phyloP scores from a whole-genome alignment of 2,329 filamentous ascomycete species.

The Penicillium griseofulvum region DNA sequence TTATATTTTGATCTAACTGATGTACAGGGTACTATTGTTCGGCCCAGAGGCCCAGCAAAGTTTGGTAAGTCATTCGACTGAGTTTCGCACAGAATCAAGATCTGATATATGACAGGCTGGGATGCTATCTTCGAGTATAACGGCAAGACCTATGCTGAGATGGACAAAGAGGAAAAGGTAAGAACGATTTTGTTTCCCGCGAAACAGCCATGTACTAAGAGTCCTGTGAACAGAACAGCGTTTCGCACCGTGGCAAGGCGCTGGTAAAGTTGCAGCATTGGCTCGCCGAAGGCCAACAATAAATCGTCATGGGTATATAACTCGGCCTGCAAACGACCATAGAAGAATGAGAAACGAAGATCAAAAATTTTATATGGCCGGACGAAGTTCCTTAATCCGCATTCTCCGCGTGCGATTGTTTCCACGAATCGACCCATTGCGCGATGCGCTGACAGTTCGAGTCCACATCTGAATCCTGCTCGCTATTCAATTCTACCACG shows the following conservation, averaged over 20 bases:
- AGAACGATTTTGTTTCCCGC: not conserved
- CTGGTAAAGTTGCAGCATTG: conserved; percentile 80
- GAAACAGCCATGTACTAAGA: conserved; percentile 16
- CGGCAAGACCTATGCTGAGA: conserved; percentile 92
- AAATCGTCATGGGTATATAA: conserved; percentile 18
- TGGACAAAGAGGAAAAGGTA: conserved; percentile 90
- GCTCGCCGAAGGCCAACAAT: conserved; percentile 54
- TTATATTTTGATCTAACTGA: conserved; percentile 3
- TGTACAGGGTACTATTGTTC: conserved; percentile 72
- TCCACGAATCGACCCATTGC: conserved; percentile 81
- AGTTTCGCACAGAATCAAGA: not conserved
- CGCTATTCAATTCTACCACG: conserved; percentile 83
- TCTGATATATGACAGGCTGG: conserved; percentile 64
- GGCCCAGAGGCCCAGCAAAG: conserved; percentile 70
- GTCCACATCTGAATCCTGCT: conserved; percentile 80
- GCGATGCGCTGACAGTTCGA: conserved; percentile 81
- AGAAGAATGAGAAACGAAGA: conserved; percentile 11
- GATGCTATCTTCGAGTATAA: conserved; percentile 94
- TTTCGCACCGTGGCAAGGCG: conserved; percentile 89
- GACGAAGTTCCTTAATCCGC: conserved; percentile 21
- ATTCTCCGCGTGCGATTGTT: conserved; percentile 47
- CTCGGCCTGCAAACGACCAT: conserved; percentile 6
- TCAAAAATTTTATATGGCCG: not conserved
- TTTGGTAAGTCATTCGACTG: conserved; percentile 65
- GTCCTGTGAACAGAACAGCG: conserved; percentile 61